Conservation (phyloP, 768 basidiomycete species). For the Podaxis carcinomalis region DNA sequence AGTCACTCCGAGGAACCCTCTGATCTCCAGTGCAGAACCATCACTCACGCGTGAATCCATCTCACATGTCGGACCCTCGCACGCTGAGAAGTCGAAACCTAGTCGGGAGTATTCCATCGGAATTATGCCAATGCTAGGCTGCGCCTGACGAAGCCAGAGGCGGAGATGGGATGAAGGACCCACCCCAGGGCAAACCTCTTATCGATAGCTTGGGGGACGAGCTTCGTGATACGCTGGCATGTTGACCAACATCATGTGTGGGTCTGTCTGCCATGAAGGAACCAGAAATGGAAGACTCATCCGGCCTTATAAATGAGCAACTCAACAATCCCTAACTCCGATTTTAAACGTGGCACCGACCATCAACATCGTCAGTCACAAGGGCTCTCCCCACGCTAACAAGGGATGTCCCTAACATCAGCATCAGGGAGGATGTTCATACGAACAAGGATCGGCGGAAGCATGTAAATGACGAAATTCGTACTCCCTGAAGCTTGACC, state of each 20-base stretch:
- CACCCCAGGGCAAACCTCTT: not conserved
- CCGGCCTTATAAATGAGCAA: not conserved
- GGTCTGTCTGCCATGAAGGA: not conserved
- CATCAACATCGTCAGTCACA: not conserved
- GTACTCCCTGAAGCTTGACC: too few relatives aligned
- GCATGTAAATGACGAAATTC: too few relatives aligned
- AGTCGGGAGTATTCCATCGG: not conserved
- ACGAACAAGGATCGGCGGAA: not conserved
- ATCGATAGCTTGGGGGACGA: not conserved
- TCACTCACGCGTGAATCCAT: conserved; percentile 1
- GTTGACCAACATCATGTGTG: not conserved
- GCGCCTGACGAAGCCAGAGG: conserved; percentile 4
- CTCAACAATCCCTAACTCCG: not conserved
- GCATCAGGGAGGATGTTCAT: not conserved
- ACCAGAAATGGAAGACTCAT: not conserved
- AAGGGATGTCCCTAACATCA: not conserved
- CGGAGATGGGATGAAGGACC: not conserved
- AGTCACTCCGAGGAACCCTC: not conserved
- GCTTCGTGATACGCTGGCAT: not conserved
- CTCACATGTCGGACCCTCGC: conserved; percentile 10
- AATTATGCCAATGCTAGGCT: conserved; percentile 5
- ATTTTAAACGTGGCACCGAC: not conserved
- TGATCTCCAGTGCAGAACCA: conserved; percentile 1
- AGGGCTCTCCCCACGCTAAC: not conserved
- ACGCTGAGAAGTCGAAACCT: not conserved